phyloP scores from a whole-genome alignment of 805 yeast genomes.

The Myxozyma vanderwaltii region DNA sequence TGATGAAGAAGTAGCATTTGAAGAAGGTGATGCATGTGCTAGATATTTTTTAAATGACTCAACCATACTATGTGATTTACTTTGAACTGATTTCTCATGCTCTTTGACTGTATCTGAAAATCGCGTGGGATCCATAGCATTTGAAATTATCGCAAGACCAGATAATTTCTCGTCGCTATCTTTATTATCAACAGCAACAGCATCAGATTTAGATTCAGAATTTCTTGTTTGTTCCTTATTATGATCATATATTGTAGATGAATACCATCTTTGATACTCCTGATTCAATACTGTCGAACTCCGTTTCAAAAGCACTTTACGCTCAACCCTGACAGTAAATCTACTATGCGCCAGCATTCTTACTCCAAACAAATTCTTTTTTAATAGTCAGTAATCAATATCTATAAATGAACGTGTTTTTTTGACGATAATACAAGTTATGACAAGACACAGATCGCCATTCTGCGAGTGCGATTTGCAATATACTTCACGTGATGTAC shows the following conservation, averaged over 20 bases:
- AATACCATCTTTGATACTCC: background rate
- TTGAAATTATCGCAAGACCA: background rate
- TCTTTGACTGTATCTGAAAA: background rate
- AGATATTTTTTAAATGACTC: conserved; percentile 11
- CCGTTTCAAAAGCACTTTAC: background rate
- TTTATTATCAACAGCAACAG: background rate
- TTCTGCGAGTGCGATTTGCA: too few relatives aligned
- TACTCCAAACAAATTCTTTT: too few relatives aligned
- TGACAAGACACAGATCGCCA: too few relatives aligned
- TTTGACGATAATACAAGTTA: too few relatives aligned
- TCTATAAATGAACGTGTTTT: too few relatives aligned
- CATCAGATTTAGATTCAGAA: background rate
- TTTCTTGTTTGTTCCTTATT: too few relatives aligned
- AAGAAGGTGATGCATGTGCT: conserved; percentile 12
- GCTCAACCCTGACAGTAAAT: background rate
- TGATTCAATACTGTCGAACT: background rate
- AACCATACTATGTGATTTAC: background rate
- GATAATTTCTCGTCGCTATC: background rate
- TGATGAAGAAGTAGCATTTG: background rate
- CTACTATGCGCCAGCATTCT: background rate
- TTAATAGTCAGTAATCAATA: too few relatives aligned
- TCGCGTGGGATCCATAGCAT: conserved; percentile 7
- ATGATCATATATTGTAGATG: too few relatives aligned
- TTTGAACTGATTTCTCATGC: background rate
- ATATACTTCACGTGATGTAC: background rate